Conservation (phyloP, 78 protist genomes). For the Neovahlkampfia damariscottae region DNA sequence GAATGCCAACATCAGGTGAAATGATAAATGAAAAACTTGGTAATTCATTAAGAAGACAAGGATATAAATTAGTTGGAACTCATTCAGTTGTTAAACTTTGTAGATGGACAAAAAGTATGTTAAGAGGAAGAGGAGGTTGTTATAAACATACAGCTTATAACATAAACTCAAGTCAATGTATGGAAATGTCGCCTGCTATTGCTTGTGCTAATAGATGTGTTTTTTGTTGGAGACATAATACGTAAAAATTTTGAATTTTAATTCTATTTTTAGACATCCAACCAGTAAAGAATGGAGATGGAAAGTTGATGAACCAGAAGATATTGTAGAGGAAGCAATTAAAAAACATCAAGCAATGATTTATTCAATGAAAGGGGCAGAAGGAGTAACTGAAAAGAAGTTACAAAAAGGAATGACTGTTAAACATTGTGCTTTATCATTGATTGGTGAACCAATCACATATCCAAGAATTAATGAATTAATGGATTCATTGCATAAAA, state of each 20-base stretch:
- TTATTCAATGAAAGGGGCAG: constrained; percentile 31
- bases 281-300: constrained; percentile 55
- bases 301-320: constrained; percentile 40
- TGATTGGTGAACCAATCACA: constrained; percentile 86
- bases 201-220: constrained; percentile 90
- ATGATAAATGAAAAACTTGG: too few species aligned
- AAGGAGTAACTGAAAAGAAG: constrained; percentile 43
- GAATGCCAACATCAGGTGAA: too few species aligned
- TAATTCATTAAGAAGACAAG: too few species aligned
- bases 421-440: constrained; percentile 76
- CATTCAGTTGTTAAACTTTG: constrained; percentile 88
- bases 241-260: too few species aligned
- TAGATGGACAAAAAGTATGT: constrained; percentile 75
- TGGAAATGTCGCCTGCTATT: constrained; percentile 74
- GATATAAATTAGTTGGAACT: constrained; percentile 57
- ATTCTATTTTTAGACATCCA: too few species aligned
- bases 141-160: constrained; percentile 82
- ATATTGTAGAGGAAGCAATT: constrained; percentile 8
- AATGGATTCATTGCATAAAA: constrained; percentile 41
- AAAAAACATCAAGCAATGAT: constrained; percentile 30
- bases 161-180: constrained; percentile 47
- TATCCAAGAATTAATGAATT: constrained; percentile 72
- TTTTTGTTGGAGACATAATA: constrained; percentile 91
- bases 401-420: constrained; percentile 31
- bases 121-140: constrained; percentile 77